A percentile compares a stretch with the other conserved stretches of the same genome.
Conservation (phyloP, 768 basidiomycete species). For the Russula dissimulans region DNA sequence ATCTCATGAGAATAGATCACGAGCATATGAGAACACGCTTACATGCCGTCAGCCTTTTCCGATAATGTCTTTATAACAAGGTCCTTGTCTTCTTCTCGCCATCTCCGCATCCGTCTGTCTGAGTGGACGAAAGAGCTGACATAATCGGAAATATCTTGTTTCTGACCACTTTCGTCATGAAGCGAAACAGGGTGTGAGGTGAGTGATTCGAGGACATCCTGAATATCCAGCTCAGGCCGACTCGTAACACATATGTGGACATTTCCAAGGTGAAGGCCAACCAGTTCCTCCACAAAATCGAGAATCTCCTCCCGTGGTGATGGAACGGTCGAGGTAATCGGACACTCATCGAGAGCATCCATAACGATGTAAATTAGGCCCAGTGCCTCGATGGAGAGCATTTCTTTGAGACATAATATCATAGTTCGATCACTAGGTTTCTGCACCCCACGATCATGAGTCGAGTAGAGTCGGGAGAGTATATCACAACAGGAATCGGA, state of each 20-base stretch:
- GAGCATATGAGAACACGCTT: no score
- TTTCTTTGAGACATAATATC: not conserved
- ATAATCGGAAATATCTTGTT: not conserved
- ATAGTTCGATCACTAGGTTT: not conserved
- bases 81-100: not conserved
- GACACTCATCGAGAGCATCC: not conserved
- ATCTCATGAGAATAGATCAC: no score
- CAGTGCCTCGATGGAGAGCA: not conserved
- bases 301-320: no score
- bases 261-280: no score
- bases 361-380: not conserved
- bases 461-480: not conserved
- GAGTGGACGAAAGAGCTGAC: not conserved
- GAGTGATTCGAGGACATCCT: not conserved
- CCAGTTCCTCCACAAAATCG: no score
- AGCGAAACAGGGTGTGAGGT: not conserved
- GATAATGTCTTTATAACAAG: not conserved
- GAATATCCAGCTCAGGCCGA: not conserved
- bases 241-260: not conserved
- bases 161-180: not conserved
- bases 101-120: not conserved
- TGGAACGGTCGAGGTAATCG: not conserved
- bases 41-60: not conserved
- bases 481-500: not conserved
- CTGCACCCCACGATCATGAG: not conserved